phyloP scores from a whole-genome alignment of 352 stramenopile species.

The Globisporangium yorkense region DNA sequence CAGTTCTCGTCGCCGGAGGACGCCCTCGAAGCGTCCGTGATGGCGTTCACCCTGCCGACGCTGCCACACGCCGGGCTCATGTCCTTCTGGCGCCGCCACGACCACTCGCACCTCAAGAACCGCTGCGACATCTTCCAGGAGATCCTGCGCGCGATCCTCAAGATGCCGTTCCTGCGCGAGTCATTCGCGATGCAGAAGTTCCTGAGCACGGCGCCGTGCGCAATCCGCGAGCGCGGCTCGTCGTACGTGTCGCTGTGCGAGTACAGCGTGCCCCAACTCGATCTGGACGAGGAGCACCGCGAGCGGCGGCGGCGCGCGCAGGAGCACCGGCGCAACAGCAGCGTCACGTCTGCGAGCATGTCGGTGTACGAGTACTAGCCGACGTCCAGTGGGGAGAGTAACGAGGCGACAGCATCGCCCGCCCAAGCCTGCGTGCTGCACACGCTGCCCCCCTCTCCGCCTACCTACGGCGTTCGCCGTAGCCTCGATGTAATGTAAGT shows the following conservation, averaged over 20 bases:
- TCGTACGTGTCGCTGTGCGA: slow-evolving; percentile 79
- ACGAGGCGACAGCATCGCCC: not conserved
- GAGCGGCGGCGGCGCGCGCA: slow-evolving; percentile 70
- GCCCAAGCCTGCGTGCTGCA: not conserved
- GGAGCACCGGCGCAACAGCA: slow-evolving; percentile 74
- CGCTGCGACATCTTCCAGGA: slow-evolving; percentile 70
- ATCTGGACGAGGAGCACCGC: slow-evolving; percentile 58
- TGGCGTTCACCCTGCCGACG: slow-evolving; percentile 58
- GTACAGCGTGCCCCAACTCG: slow-evolving; percentile 66
- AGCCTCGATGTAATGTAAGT: slow-evolving; percentile 1
- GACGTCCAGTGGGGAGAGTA: too few relatives aligned
- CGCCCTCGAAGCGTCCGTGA: slow-evolving; percentile 43
- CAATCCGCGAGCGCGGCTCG: slow-evolving; percentile 58
- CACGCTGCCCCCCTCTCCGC: not conserved
- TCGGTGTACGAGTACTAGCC: slow-evolving; percentile 15
- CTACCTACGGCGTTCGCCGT: not conserved
- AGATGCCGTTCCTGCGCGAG: slow-evolving; percentile 27
- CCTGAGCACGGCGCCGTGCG: slow-evolving; percentile 48
- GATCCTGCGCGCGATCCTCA: slow-evolving; percentile 43
- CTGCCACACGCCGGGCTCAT: slow-evolving; percentile 69
- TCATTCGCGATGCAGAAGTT: slow-evolving; percentile 38
- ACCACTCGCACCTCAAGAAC: slow-evolving; percentile 64
- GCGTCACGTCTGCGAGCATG: slow-evolving; percentile 31
- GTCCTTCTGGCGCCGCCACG: slow-evolving; percentile 78
- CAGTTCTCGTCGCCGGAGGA: slow-evolving; percentile 25